Conservation (phyloP, 768 basidiomycete genomes). For the Collybiopsis confluens region DNA sequence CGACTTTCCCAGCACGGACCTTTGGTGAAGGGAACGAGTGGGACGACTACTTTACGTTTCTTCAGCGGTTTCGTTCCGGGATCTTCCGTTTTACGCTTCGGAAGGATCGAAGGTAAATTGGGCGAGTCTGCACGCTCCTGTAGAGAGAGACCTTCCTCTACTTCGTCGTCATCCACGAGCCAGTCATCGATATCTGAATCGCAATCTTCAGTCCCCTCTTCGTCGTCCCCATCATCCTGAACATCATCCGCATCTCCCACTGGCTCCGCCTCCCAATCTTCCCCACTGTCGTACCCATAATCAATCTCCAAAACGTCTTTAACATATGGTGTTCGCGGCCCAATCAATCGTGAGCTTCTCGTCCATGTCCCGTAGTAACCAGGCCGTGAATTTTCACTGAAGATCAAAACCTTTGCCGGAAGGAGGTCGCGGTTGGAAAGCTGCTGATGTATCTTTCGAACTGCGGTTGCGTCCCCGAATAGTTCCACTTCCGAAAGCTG, state of each 20-base stretch:
- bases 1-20: slow-evolving; percentile 78
- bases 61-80: slow-evolving; percentile 48
- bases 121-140: slow-evolving; percentile 34
- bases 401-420: slow-evolving; percentile 81
- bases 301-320: slow-evolving; percentile 76
- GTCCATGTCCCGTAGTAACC: slow-evolving; percentile 97
- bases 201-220: slow-evolving; percentile 50
- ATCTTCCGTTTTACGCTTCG: slow-evolving; percentile 67
- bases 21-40: slow-evolving; percentile 74
- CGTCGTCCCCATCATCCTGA: slow-evolving; percentile 67
- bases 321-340: slow-evolving; percentile 79
- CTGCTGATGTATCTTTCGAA: slow-evolving; percentile 57
- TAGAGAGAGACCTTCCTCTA: slow-evolving; percentile 36
- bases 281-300: slow-evolving; percentile 92
- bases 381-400: slow-evolving; percentile 79
- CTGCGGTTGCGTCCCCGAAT: slow-evolving; percentile 62
- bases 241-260: slow-evolving; percentile 75
- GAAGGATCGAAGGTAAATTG: slow-evolving; percentile 29
- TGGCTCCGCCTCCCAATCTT: slow-evolving; percentile 93
- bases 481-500: slow-evolving; percentile 77
- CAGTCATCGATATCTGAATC: slow-evolving; percentile 79
- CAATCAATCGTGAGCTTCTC: slow-evolving; percentile 69
- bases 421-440: slow-evolving; percentile 59
- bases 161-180: slow-evolving; percentile 73
- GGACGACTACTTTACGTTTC: slow-evolving; percentile 73